Conservation (phyloP, 169 alveolate genomes). For the Eimeria acervulina region DNA sequence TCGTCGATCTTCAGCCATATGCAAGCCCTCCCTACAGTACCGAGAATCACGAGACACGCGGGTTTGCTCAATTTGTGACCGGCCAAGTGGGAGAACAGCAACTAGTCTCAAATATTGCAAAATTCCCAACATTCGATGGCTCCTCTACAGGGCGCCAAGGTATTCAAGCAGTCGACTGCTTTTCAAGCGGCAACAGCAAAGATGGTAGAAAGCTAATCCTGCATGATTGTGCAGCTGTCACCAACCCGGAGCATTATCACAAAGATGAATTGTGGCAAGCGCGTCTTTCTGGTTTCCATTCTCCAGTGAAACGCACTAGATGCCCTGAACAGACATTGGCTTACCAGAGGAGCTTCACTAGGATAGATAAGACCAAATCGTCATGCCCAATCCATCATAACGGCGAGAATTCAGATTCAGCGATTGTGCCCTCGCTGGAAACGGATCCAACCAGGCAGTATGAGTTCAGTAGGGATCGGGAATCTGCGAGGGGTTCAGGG, state of each 20-base stretch:
- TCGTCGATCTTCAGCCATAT: background rate
- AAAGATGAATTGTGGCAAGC: background rate
- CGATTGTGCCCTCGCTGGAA: background rate
- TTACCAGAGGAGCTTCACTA: background rate
- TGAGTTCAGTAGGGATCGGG: background rate
- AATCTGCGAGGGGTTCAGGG: background rate
- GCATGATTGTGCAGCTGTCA: background rate
- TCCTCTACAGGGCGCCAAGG: background rate
- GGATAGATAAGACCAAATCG: background rate
- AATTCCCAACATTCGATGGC: background rate
- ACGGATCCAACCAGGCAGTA: background rate
- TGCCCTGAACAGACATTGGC: background rate
- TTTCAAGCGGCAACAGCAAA: background rate
- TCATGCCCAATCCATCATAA: background rate
- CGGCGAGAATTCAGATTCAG: background rate
- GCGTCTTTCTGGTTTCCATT: background rate
- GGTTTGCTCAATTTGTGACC: background rate
- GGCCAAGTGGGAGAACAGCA: background rate
- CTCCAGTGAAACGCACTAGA: background rate
- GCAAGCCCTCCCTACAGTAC: background rate
- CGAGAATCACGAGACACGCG: background rate
- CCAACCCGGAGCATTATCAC: background rate
- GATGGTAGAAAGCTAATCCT: background rate
- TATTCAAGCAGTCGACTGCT: background rate
- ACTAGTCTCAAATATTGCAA: background rate